Percentiles rank a stretch among this genome's conserved stretches.
These are phyloP conservation scores for Botrytis sinoallii DNA, from an alignment of 2,329 filamentous ascomycete genomes.

Conservation along the genomic window DNA sequence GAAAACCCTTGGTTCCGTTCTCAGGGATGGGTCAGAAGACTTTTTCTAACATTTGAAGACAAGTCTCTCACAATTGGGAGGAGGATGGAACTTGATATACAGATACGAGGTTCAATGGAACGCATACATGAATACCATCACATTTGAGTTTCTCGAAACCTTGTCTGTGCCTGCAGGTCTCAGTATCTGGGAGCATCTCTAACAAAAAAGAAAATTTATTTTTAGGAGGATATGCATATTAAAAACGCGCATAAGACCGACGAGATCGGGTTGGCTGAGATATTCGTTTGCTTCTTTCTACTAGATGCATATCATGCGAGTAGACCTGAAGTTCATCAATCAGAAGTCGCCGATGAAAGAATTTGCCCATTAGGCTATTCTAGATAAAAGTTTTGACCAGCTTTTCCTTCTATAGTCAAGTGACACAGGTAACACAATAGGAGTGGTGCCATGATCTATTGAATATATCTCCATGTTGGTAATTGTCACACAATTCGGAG, in stretches of 20 bases:
- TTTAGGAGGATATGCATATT: neutral
- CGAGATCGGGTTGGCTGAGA: conserved; percentile 5
- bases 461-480: neutral
- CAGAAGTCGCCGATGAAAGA: neutral
- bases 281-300: conserved; percentile 11
- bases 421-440: neutral
- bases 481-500: neutral
- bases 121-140: conserved; percentile 9
- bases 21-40: conserved; percentile 6
- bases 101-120: conserved; percentile 11
- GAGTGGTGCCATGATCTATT: neutral
- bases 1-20: neutral
- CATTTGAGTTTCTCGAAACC: neutral
- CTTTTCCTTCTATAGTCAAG: conserved; percentile 2
- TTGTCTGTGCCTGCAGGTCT: conserved; percentile 17
- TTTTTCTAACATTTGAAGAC: neutral
- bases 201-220: conserved; percentile 10
- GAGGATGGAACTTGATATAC: neutral
- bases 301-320: neutral
- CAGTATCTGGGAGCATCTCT: neutral
- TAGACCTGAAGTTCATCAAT: neutral
- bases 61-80: neutral
- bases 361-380: neutral
- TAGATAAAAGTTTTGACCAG: neutral
- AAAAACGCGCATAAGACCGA: neutral